phyloP scores from a whole-genome alignment of 164 flowering plant species.

The Nymphaea thermarum region DNA sequence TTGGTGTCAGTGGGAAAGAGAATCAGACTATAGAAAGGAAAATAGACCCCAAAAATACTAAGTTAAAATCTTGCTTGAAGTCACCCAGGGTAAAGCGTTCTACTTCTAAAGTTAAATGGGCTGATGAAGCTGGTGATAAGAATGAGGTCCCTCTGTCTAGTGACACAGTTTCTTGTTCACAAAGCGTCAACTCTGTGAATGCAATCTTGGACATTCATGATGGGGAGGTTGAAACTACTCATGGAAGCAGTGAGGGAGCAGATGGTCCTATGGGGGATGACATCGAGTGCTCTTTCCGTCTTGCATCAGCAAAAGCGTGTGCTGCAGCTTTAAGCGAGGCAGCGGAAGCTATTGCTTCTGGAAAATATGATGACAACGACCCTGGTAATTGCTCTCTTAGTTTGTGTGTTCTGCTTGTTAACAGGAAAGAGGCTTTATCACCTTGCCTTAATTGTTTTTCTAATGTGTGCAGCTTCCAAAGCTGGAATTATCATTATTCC shows the following conservation, averaged over 20 bases:
- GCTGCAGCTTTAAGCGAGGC: conserved; percentile 61
- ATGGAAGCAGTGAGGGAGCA: conserved; percentile 9
- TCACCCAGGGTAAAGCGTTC: conserved; percentile 34
- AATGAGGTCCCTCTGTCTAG: conserved; percentile 10
- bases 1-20: background rate
- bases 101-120: conserved; percentile 66
- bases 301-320: conserved; percentile 82
- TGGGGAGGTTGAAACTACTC: conserved; percentile 18
- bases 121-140: conserved; percentile 85
- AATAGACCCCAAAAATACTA: conserved; percentile 11
- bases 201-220: background rate
- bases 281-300: conserved; percentile 18
- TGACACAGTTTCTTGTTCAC: conserved; percentile 27
- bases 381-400: conserved; percentile 36
- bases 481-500: conserved; percentile 63
- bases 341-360: conserved; percentile 70
- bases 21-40: conserved; percentile 4
- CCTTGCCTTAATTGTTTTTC: conserved; percentile 1
- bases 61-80: conserved; percentile 51
- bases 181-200: background rate
- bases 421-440: background rate
- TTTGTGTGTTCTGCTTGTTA: background rate
- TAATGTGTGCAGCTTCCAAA: conserved; percentile 37
- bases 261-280: conserved; percentile 11
- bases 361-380: conserved; percentile 40